Evolutionary conservation across 2,329 filamentous ascomycete species (phyloP), one percentile per base, ranked within the genome.

Genomic region (Ilyonectria mors-panacis): DNA sequence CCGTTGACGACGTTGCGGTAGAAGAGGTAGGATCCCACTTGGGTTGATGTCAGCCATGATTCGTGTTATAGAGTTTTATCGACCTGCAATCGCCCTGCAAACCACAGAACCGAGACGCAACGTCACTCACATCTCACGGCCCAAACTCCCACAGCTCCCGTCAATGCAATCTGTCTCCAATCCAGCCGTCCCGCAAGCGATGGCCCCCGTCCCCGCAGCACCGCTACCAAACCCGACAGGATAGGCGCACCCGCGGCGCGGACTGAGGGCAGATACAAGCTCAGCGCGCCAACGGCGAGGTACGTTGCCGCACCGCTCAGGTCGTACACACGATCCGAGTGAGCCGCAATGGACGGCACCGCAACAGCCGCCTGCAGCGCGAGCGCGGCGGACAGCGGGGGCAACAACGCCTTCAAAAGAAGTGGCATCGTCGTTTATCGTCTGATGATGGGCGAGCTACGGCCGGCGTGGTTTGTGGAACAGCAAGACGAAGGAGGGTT

Each of bases 281-380:
- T 89, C 30, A 92, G 78, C 0, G 88, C 86, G 15, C 88, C 89
- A 76, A 90, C 90, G 60, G 88, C 88, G 42, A 93, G 83, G 75
- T 91, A 92, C 2, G 91, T 92, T 35, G 91, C 75, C 15, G 89
- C 90, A 54, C 91, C 91, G 2, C 89, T 91, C 54, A 91, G 78
- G 76, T 93, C 91, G 77, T 91, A 93, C 82, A 91, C 92, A 42
- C 88, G 86, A 75, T 93, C 91, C 7, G 88, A 87, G 73, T 89
- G 85, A 35, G 83, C 81, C 28, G 85, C 69, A 67, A 92, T 88
- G 6, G 89, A 91, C 6, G 91, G 91, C 2, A 91, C 76, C 5
- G 88, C 91, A 7, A 89, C 87, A 45, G 85, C 88, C 9, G 86
- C 83, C 80, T 93, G 91, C 53, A 93, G 82, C 2, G 87, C 87